Conservation (phyloP, 306 rosid genomes). For the Lathyrus aphaca region DNA sequence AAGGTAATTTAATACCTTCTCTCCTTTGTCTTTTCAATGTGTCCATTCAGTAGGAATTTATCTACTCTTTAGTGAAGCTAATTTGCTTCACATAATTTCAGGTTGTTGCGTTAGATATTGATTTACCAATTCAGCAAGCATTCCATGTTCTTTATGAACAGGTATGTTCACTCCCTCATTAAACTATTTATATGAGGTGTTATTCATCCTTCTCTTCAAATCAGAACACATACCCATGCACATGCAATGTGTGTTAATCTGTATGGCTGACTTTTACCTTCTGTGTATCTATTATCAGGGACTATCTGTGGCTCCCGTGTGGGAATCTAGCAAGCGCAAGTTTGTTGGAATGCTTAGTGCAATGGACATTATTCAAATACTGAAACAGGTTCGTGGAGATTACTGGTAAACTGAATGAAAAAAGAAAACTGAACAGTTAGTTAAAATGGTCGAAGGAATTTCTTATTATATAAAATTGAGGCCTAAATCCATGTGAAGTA, state of each 20-base stretch:
- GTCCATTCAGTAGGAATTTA: constrained; percentile 10
- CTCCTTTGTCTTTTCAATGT: neutral
- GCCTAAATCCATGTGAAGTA: constrained; percentile 23
- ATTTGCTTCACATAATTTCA: constrained; percentile 39
- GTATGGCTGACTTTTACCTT: constrained; percentile 31
- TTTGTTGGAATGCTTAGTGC: constrained; percentile 67
- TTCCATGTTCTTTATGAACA: constrained; percentile 60
- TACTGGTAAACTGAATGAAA: constrained; percentile 20
- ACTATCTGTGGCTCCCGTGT: constrained; percentile 60
- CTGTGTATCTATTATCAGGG: constrained; percentile 46
- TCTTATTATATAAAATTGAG: neutral
- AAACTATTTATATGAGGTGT: constrained; percentile 46
- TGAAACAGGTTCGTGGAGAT: constrained; percentile 59
- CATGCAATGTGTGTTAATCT: constrained; percentile 21
- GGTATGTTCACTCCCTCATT: constrained; percentile 39
- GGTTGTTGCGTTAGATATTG: constrained; percentile 63
- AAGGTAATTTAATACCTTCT: constrained; percentile 58
- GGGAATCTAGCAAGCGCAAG: constrained; percentile 57
- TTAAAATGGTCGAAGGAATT: neutral
- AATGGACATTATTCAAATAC: constrained; percentile 59
- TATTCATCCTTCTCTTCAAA: constrained; percentile 26
- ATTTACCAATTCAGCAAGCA: constrained; percentile 67
- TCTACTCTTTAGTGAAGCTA: constrained; percentile 25
- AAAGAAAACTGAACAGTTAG: neutral
- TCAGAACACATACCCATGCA: constrained; percentile 5